Conservation (phyloP, 2,329 filamentous ascomycete species). For the Diaporthe ilicicola region DNA sequence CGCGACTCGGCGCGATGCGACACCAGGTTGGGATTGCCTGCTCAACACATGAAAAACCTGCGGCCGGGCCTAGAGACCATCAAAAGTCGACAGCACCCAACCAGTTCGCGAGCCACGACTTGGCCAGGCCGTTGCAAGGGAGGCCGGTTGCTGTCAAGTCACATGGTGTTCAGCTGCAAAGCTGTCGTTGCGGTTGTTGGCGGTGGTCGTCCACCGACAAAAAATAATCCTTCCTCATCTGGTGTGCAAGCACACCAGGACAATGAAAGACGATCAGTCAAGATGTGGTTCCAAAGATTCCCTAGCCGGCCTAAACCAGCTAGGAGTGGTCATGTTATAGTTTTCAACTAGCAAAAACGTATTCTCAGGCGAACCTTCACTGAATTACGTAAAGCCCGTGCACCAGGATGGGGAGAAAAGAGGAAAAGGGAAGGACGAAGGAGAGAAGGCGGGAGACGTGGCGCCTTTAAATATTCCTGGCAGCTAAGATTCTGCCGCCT, state of each 20-base stretch:
- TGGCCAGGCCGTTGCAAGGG: no score
- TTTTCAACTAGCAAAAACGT: constrained; percentile 93
- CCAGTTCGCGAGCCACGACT: no score
- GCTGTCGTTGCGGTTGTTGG: no score
- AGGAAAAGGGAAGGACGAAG: constrained; percentile 40
- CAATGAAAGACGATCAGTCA: constrained; percentile 60
- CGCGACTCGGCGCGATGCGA: no score
- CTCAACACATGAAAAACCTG: no score
- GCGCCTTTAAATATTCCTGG: not conserved
- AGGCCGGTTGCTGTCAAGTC: no score
- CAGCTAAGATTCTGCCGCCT: not conserved
- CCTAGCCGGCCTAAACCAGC: constrained; percentile 73
- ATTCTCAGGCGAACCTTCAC: constrained; percentile 89
- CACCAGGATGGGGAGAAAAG: constrained; percentile 67
- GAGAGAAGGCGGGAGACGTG: not conserved
- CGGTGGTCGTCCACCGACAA: no score
- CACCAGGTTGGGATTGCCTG: no score
- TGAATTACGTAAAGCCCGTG: constrained; percentile 83
- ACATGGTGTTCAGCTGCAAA: no score
- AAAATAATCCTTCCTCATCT: constrained; percentile 57
- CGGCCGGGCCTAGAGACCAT: no score
- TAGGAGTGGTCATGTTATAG: constrained; percentile 81
- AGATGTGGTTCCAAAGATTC: constrained; percentile 76
- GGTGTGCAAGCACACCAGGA: constrained; percentile 51
- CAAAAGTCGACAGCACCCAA: no score